Evolutionary conservation across 768 basidiomycete genomes (phyloP), one percentile per base, ranked within the genome.

Genomic region (Leccinum longicurvipes): DNA sequence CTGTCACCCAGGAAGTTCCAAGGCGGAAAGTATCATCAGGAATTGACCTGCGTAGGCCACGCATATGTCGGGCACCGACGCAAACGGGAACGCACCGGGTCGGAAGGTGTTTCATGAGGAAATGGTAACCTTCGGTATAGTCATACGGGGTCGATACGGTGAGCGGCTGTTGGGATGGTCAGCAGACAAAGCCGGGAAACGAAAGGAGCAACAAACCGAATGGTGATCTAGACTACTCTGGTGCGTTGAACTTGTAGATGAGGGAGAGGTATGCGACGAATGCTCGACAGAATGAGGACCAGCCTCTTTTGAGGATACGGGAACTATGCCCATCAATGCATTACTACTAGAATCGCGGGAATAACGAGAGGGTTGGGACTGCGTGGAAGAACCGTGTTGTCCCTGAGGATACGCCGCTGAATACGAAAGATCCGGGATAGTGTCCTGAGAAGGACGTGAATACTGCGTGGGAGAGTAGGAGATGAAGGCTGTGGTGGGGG

Each of bases 51-150:
- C 61, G 61, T 67, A 72, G 74, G 64, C 76, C 77, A 77, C 74
- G 68, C 73, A 68, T 72, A 69, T 67, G 66, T 57, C 54, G 67
- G 62, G 66, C 64, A 54, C 70, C 63, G 64, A 61, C 62, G 62
- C 67, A 68, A 21, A 64, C 70, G 69, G 62, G 69, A 60, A 84
- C 87, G 73, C 69, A 91, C 93, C 87, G 83, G 64, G 76, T 82
- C 42, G 87, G 87, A 50, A 98, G 77, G 72, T 93, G 90, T 74
- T 93, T 91, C 93, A 98, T 98, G 62, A 98, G 77, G 70, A 90
- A 91, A 70, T 97, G 96, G 68, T 98, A 98, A 21, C 93, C 93
- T 76, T 97, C 89, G 15, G 93, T 96, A 66, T 98, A 97, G 69
- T 96, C 93, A 67, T 93, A 96, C 5, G 93, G 89, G 66, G 82